Evolutionary conservation across 2,329 filamentous ascomycete genomes (phyloP).

Genomic region (Rhinocladiella similis): DNA sequence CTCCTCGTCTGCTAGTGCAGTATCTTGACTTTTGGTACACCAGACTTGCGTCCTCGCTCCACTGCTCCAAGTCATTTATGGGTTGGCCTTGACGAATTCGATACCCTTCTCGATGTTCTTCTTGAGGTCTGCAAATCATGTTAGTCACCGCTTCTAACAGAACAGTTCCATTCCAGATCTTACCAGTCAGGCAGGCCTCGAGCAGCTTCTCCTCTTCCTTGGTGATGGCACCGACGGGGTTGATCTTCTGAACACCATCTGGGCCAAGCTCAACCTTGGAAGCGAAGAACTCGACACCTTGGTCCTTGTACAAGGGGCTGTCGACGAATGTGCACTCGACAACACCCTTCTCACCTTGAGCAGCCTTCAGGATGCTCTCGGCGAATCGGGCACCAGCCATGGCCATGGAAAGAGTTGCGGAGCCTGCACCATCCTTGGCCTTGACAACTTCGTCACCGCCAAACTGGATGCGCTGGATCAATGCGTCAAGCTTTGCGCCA

Average conservation of each 20-base stretch:
- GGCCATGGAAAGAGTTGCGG: slow-evolving; percentile 97
- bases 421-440: slow-evolving; percentile 97
- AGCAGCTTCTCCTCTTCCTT: slow-evolving; percentile 86
- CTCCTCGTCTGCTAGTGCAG: background rate
- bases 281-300: slow-evolving; percentile 96
- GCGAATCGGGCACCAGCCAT: slow-evolving; percentile 86
- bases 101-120: slow-evolving; percentile 92
- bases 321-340: slow-evolving; percentile 97
- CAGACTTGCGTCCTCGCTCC: background rate
- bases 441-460: slow-evolving; percentile 98
- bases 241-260: slow-evolving; percentile 92
- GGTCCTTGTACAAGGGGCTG: slow-evolving; percentile 96
- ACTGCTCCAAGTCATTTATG: slow-evolving; percentile 35
- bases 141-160: slow-evolving; percentile 14
- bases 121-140: slow-evolving; percentile 39
- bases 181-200: slow-evolving; percentile 72
- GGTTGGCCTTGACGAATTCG: slow-evolving; percentile 63
- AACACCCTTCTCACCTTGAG: slow-evolving; percentile 91
- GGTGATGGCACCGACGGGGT: slow-evolving; percentile 80
- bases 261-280: slow-evolving; percentile 94
- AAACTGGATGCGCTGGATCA: slow-evolving; percentile 95
- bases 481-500: slow-evolving; percentile 70
- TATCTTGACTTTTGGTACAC: slow-evolving; percentile 21
- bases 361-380: slow-evolving; percentile 88
- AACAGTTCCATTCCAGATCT: slow-evolving; percentile 1